Evolutionary conservation across 2,329 filamentous ascomycete species (phyloP).

Genomic region (Aureobasidium uvarum): DNA sequence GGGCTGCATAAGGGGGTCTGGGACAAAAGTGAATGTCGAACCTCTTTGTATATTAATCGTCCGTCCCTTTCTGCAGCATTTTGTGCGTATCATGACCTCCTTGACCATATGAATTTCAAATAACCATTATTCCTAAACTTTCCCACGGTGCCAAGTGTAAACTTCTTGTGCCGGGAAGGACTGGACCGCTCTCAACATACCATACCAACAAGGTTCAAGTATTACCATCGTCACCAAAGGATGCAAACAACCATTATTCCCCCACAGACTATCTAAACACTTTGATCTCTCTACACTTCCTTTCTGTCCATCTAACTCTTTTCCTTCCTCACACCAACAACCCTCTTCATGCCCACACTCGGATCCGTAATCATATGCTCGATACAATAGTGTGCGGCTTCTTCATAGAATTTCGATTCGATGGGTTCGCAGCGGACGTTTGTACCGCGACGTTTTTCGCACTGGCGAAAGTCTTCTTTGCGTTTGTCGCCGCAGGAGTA

Average conservation of each 20-base stretch:
- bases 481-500: conserved; percentile 3
- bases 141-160: not conserved
- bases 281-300: not conserved
- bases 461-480: conserved; percentile 8
- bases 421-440: not conserved
- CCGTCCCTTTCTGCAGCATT: not conserved
- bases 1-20: conserved; percentile 54
- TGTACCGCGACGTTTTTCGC: not conserved
- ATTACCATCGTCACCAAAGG: not conserved
- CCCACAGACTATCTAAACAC: not conserved
- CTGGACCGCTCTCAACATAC: not conserved
- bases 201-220: not conserved
- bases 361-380: not conserved
- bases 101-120: not conserved
- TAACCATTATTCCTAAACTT: not conserved
- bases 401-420: not conserved
- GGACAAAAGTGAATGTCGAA: not conserved
- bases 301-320: not conserved
- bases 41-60: not conserved
- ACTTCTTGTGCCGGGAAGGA: not conserved
- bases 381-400: not conserved
- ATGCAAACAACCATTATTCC: not conserved
- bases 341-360: not conserved
- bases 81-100: not conserved
- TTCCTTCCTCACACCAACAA: not conserved